A percentile compares a stretch with the other conserved stretches of the same genome.
These are phyloP conservation scores for Solioccasus polychromus DNA, from an alignment of 768 basidiomycete genomes.

Conservation along the genomic window DNA sequence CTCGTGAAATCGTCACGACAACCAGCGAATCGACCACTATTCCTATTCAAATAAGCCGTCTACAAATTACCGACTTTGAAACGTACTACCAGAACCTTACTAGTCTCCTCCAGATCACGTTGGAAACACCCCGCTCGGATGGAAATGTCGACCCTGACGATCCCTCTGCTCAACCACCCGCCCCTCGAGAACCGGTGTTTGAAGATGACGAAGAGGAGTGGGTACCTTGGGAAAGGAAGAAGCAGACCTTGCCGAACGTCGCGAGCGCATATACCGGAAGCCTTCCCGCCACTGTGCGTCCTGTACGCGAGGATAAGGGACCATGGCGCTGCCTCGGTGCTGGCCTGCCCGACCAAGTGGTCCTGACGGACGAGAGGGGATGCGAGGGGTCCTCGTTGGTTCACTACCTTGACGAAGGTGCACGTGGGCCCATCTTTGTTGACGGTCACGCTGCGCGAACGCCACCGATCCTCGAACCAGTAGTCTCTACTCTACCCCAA, in stretches of 20 bases:
- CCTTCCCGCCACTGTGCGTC: neutral
- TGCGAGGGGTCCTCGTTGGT: neutral
- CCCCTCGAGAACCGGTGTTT: neutral
- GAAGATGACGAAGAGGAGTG: slow-evolving; percentile 7
- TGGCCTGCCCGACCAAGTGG: neutral
- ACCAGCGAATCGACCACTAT: neutral
- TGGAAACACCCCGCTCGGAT: neutral
- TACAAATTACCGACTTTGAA: neutral
- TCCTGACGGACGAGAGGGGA: neutral
- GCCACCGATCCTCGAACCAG: slow-evolving; percentile 4
- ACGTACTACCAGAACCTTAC: slow-evolving; percentile 2
- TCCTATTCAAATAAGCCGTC: neutral
- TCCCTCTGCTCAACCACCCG: neutral
- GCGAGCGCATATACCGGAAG: neutral
- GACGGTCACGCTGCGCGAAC: neutral
- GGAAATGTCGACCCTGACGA: neutral
- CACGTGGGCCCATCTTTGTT: slow-evolving; percentile 11
- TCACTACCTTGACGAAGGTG: slow-evolving; percentile 10
- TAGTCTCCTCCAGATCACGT: neutral
- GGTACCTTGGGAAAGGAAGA: slow-evolving; percentile 3
- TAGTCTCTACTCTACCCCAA: neutral
- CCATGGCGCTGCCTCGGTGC: neutral
- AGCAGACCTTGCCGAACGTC: too few relatives aligned
- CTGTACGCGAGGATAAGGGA: neutral
- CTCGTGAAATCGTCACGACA: neutral